These are phyloP conservation scores for Phellinidium pouzarii DNA, from an alignment of 1,284 basidiomycete genomes.

Conservation along the genomic window DNA sequence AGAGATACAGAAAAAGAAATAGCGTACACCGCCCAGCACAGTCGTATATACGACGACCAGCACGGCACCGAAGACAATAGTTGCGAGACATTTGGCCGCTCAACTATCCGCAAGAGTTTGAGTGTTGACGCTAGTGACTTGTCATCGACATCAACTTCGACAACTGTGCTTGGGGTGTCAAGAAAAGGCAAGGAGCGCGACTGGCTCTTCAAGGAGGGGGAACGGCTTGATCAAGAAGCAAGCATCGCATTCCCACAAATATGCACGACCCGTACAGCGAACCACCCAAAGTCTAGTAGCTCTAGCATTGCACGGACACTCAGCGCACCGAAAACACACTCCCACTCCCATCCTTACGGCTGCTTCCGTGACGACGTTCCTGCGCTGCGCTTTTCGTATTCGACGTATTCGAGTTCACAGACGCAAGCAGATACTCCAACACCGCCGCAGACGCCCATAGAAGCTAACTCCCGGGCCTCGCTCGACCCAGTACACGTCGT, in stretches of 20 bases:
- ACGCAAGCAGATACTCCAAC: conserved; percentile 14
- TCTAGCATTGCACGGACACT: conserved; percentile 3
- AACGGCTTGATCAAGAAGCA: conserved; percentile 5
- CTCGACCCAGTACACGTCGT: conserved; percentile 47
- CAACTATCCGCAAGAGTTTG: conserved; percentile 8
- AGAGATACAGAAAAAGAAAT: background rate
- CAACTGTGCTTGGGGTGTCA: background rate
- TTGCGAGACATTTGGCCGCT: conserved; percentile 6
- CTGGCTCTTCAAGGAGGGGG: background rate
- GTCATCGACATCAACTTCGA: background rate
- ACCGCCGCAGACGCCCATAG: conserved; percentile 30
- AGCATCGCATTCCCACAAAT: conserved; percentile 12
- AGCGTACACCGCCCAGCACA: background rate
- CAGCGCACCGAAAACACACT: conserved; percentile 3
- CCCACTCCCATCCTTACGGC: conserved; percentile 4
- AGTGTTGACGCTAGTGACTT: conserved; percentile 6
- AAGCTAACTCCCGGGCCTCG: conserved; percentile 22
- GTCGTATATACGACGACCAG: background rate
- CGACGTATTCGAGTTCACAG: conserved; percentile 14
- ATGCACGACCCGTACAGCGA: background rate
- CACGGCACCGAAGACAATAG: background rate
- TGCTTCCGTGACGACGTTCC: conserved; percentile 16
- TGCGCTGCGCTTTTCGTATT: conserved; percentile 17
- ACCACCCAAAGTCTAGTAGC: background rate
- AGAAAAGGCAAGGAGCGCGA: conserved; percentile 13